Evolutionary conservation across 805 yeast genomes (phyloP), one percentile per base, ranked within the genome.

Genomic region (Huiozyma naganishii): DNA sequence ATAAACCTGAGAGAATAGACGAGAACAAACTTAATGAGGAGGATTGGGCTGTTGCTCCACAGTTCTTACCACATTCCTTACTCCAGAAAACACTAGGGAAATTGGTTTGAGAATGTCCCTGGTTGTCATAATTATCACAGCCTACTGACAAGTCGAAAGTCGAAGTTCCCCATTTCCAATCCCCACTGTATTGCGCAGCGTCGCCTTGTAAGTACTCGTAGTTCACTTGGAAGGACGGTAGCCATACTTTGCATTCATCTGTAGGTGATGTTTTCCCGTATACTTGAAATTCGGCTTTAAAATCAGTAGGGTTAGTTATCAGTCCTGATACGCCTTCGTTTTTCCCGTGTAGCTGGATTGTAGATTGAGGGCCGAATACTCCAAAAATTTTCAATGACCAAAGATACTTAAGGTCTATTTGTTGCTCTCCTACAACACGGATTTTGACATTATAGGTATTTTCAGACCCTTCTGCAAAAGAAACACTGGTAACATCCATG

Each of bases 141-240:
- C 58, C 58, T 8, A 50, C 46, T 11, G 32, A 37, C 41, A 55
- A 37, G 32, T 48, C 48, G 27, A 53, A 54, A 1, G 48, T 30
- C 5, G 44, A 39, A 5, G 44, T 34, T 12, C 54, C 52, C 49
- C 55, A 51, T 12, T 23, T 12, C 48, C 52, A 45, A 12, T 38
- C 44, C 13, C 39, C 29, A 9, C 52, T 52, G 13, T 45, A 48
- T 7, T 44, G 39, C 6, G 45, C 39, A 30, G 50, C 58, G 10
- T 35, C 44, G 8, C 59, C 62, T 29, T 58, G 54, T 34, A 56
- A 17, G 34, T 53, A 54, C 36, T 48, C 53, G 29, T 41, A 53
- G 30, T 51, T 49, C 23, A 54, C 46, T 39, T 51, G 50, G 38
- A 54, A 50, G 27, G 41, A 43, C 17, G 57, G 57, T 48, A 54